Conservation (phyloP, 139 green algal genomes). For the Monoraphidium neglectum region DNA sequence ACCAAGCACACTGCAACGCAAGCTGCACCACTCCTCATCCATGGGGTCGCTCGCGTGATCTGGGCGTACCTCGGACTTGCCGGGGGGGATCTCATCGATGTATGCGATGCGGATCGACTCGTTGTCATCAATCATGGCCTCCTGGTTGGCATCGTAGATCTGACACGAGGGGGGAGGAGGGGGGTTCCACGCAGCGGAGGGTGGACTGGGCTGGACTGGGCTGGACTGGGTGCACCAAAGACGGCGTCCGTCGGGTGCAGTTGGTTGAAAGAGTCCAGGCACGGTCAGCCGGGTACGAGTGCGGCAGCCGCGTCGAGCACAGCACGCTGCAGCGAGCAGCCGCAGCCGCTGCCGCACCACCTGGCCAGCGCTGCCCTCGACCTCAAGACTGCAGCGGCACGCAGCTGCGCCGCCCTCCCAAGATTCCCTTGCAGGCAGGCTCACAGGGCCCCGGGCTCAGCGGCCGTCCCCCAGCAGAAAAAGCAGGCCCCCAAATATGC, state of each 20-base stretch:
- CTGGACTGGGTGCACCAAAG: no score
- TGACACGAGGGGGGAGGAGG: neutral
- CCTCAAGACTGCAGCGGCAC: neutral
- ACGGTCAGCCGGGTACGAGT: no score
- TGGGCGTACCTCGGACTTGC: neutral
- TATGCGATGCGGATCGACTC: slow-evolving; percentile 23
- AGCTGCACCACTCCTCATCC: no score
- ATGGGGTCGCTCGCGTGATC: no score
- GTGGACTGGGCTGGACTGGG: neutral
- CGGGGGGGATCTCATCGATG: slow-evolving; percentile 28
- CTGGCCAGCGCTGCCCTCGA: neutral
- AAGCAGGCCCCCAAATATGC: slow-evolving; percentile 2
- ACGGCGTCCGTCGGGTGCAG: no score
- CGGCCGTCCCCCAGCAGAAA: no score
- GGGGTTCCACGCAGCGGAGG: neutral
- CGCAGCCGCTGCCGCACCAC: no score
- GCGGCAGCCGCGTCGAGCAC: no score
- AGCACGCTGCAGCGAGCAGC: no score
- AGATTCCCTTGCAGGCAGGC: no score
- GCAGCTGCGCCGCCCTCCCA: neutral
- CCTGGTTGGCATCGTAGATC: neutral
- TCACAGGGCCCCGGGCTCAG: neutral
- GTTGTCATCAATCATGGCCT: neutral
- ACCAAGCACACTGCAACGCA: no score
- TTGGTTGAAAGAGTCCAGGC: no score